Evolutionary conservation across 805 yeast genomes (phyloP), one percentile per base, ranked within the genome.

Genomic region (Starmerella apicola): DNA sequence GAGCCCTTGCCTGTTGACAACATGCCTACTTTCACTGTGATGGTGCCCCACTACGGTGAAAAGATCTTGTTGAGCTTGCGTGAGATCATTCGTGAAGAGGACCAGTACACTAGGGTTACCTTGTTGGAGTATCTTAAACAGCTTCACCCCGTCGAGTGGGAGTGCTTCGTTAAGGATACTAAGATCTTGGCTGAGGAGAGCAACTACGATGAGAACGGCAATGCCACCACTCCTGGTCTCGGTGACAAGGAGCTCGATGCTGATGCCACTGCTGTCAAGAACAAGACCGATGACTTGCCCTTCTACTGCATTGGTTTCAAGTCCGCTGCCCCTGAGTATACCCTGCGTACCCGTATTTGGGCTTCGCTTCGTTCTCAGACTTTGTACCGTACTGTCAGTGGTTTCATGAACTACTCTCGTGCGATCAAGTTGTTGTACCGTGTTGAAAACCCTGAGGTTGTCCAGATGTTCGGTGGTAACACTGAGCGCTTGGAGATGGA

Each of bases 1-100:
- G 98, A 91, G 67, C 97, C 99, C 47, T 71, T 91, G 59, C 98
- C 99, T 32, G 97, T 93, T 52, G 98, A 91, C 65, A 88, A 88
- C 71, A 91, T 91, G 98, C 99, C 99, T 50, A 88, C 97, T 10
- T 91, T 91, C 64, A 86, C 98, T 29, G 97, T 91, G 18, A 69
- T 88, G 63, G 81, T 88, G 51, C 97, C 98, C 56, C 98, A 88
- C 63, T 88, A 88, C 65, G 71, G 91, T 50, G 98, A 88, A 67
- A 88, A 85, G 75, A 88, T 88, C 47, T 69, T 86, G 53, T 67
- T 88, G 37, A 83, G 95, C n/a, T 68, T 91, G 56, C 80, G 93
- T 61, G 98, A 88, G 64, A 85, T 91, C 58, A 88, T 91, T 54
- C 79, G 94, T 57, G 97, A 88, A 66, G 97, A 91, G 62, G 95